phyloP scores from a whole-genome alignment of 768 basidiomycete species.

The Kwoniella botswanensis region DNA sequence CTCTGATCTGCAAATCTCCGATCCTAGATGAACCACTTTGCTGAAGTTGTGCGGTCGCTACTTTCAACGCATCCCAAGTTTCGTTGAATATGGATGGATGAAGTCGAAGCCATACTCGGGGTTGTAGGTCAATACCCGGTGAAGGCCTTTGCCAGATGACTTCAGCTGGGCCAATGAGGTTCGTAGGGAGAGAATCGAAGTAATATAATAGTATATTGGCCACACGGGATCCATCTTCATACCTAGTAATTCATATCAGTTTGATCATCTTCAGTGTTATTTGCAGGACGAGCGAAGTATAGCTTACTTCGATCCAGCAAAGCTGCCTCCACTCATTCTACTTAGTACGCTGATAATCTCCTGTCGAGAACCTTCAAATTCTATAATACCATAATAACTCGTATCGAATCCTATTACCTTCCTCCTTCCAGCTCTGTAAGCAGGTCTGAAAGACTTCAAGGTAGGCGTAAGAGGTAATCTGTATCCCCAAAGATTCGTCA shows the following conservation, averaged over 20 bases:
- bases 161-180: slow-evolving; percentile 71
- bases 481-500: slow-evolving; percentile 92
- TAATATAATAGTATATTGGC: slow-evolving; percentile 73
- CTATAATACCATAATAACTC: slow-evolving; percentile 78
- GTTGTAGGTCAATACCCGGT: slow-evolving; percentile 10
- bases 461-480: slow-evolving; percentile 86
- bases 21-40: slow-evolving; percentile 1
- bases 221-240: slow-evolving; percentile 68
- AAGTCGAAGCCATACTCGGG: slow-evolving; percentile 70
- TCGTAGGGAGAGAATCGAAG: slow-evolving; percentile 68
- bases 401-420: slow-evolving; percentile 88
- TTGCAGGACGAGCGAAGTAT: background rate
- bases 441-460: slow-evolving; percentile 88
- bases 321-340: slow-evolving; percentile 61
- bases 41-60: background rate
- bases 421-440: slow-evolving; percentile 83
- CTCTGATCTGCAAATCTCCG: slow-evolving; percentile 67
- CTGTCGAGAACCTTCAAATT: slow-evolving; percentile 70
- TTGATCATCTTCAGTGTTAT: background rate
- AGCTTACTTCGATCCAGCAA: slow-evolving; percentile 51
- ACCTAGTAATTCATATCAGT: slow-evolving; percentile 61
- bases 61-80: slow-evolving; percentile 60
- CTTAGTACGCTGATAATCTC: slow-evolving; percentile 66
- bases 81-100: slow-evolving; percentile 76
- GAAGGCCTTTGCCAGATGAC: slow-evolving; percentile 72